Percentiles rank a stretch among this genome's conserved stretches.
Evolutionary conservation across 2,329 filamentous ascomycete genomes (phyloP).

Genomic region (Neofusicoccum umdonicola): DNA sequence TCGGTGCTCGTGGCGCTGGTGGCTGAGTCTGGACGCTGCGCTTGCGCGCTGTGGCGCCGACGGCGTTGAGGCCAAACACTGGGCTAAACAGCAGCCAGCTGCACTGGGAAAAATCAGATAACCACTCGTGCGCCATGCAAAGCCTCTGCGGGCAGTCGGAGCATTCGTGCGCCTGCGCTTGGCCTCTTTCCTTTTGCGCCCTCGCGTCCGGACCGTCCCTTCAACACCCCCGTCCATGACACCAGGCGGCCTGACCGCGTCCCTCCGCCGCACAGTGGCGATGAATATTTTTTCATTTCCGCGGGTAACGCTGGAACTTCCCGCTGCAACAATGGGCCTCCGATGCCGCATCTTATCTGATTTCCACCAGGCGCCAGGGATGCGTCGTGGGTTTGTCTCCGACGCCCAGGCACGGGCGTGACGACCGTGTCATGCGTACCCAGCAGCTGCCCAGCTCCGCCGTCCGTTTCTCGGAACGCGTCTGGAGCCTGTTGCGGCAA

Average conservation of each 20-base stretch:
- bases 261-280: not conserved
- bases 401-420: not conserved
- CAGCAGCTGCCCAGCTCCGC: not conserved
- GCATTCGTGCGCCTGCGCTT: too few relatives aligned
- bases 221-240: too few relatives aligned
- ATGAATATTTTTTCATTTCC: not conserved
- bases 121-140: not conserved
- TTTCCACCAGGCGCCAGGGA: not conserved
- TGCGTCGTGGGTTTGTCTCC: not conserved
- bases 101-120: not conserved
- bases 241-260: too few relatives aligned
- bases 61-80: not conserved
- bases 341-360: slow-evolving; percentile 5
- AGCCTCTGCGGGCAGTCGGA: too few relatives aligned
- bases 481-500: not conserved
- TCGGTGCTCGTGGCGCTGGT: not conserved
- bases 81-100: not conserved
- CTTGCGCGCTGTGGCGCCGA: not conserved
- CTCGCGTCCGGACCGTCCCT: too few relatives aligned
- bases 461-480: not conserved
- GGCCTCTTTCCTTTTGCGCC: too few relatives aligned
- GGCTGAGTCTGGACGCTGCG: not conserved
- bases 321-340: not conserved
- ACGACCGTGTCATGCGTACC: not conserved
- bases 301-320: not conserved